These are phyloP conservation scores for Fusarium drepaniforme DNA, from an alignment of 2,329 filamentous ascomycete genomes.

Conservation along the genomic window DNA sequence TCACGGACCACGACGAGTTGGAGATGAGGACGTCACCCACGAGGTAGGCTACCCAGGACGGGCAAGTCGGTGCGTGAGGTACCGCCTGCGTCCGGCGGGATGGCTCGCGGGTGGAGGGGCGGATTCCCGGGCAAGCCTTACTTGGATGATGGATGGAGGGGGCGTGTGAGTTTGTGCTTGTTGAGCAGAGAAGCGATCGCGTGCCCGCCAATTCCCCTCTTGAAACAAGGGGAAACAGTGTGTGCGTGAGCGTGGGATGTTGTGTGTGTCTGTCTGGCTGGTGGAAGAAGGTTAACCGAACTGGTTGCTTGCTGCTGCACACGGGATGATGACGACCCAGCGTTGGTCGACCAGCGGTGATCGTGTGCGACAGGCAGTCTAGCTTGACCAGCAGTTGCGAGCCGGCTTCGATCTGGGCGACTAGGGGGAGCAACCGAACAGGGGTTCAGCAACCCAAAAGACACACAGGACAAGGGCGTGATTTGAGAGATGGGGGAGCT, in stretches of 20 bases:
- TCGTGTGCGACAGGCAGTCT: constrained; percentile 33
- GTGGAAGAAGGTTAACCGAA: constrained; percentile 15
- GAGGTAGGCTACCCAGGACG: constrained; percentile 39
- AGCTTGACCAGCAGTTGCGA: constrained; percentile 14
- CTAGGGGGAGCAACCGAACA: constrained; percentile 27
- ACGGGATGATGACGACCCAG: constrained; percentile 23
- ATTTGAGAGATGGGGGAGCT: constrained; percentile 14
- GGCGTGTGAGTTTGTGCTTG: constrained; percentile 34
- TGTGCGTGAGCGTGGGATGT: constrained; percentile 38
- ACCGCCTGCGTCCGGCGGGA: constrained; percentile 21
- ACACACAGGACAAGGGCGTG: constrained; percentile 12
- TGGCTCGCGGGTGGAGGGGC: constrained; percentile 37
- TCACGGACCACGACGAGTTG: constrained; percentile 22
- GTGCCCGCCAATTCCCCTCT: constrained; percentile 37
- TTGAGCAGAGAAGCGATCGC: constrained; percentile 40
- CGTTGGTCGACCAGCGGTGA: constrained; percentile 29
- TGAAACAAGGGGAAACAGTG: constrained; percentile 7
- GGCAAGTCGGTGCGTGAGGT: constrained; percentile 45
- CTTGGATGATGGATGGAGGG: constrained; percentile 33
- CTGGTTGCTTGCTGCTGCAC: constrained; percentile 20
- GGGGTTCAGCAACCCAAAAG: constrained; percentile 27
- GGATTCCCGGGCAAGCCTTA: constrained; percentile 32
- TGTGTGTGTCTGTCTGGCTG: constrained; percentile 26
- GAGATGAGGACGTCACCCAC: constrained; percentile 19
- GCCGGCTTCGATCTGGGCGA: constrained; percentile 35